Conservation (phyloP, 768 basidiomycete species). For the Psilocybe tampanensis region DNA sequence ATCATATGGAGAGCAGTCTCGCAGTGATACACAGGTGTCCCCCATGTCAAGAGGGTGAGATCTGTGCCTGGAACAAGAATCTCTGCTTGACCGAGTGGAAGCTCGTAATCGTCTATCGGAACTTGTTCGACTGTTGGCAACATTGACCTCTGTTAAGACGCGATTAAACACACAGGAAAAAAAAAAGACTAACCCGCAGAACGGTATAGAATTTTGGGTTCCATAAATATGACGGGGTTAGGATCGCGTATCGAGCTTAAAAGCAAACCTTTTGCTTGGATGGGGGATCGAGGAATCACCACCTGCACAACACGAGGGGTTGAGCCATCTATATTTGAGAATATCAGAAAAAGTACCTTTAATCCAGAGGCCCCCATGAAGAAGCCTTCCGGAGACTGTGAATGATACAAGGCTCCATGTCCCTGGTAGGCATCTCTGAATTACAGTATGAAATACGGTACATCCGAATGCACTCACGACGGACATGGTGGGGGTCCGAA, state of each 20-base stretch:
- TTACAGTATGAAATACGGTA: neutral
- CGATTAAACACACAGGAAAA: neutral
- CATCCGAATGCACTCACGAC: slow-evolving; percentile 53
- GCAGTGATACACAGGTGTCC: slow-evolving; percentile 91
- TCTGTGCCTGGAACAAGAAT: slow-evolving; percentile 74
- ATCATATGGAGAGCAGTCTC: slow-evolving; percentile 82
- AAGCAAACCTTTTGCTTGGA: slow-evolving; percentile 94
- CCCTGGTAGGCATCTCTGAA: slow-evolving; percentile 35
- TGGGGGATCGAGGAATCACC: slow-evolving; percentile 92
- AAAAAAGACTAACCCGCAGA: slow-evolving; percentile 62
- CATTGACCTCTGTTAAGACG: neutral
- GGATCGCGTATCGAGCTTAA: slow-evolving; percentile 88
- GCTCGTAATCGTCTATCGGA: slow-evolving; percentile 80
- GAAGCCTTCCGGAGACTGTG: slow-evolving; percentile 93
- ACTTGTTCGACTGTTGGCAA: slow-evolving; percentile 81
- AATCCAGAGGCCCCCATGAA: slow-evolving; percentile 90
- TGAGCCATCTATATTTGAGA: neutral
- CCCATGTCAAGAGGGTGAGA: slow-evolving; percentile 90
- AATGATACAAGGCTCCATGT: slow-evolving; percentile 93
- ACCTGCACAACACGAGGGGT: slow-evolving; percentile 42
- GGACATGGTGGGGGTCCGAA: slow-evolving; percentile 87
- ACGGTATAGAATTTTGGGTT: slow-evolving; percentile 91
- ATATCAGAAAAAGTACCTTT: slow-evolving; percentile 52
- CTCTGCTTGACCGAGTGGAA: slow-evolving; percentile 87
- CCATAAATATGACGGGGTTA: slow-evolving; percentile 94